Base-by-base conservation (phyloP, 305 asterid species). In the Fraxinus latifolia region DNA sequence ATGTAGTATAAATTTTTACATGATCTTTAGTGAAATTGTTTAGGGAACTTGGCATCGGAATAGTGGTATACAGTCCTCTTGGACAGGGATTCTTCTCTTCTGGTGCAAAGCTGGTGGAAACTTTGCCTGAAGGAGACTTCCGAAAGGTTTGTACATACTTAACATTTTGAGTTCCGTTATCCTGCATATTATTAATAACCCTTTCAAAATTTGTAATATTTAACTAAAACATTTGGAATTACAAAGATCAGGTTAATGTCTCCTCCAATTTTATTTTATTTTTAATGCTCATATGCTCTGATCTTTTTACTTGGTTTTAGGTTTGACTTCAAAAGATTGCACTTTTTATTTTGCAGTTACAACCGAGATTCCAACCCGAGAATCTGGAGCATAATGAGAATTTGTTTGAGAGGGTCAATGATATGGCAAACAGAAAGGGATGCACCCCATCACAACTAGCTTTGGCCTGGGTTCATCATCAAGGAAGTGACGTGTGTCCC, bases 1-100 rank as follows among this genome's bases (percentile, higher is more conserved):
- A 27, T 27, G 37, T 67, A 27, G 12, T 11, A 29, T 67, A 27
- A 67, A 67, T 4, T 67, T 67, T 67, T 76, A 15, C 33, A 3
- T 15, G 32, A 29, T 71, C 12, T 3, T 76, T 71, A 15, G 37
- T 39, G 62, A 5, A 36, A 39, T 36, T 80, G 19, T 79, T 55
- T 80, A 88, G 92, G 82, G 92, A 90, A 70, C 92, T 89, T n/a
- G 91, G 90, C 44, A 87, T 90, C n/a, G 91, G 92, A 42, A 89
- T 89, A 5, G 94, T 89, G 0, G 82, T 91, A 5, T 91, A 87
- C 76, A 87, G 93, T 72, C 94, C 94, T 11, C 81, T 91, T 2
- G 92, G 90, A 33, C 77, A 86, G 21, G 92, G 94, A 23, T 91
- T 91, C 87, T 80, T 91, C 83, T 83, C 93, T 5, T 36, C 80